These are phyloP conservation scores for Cyclocybe cylindracea DNA, from an alignment of 768 basidiomycete genomes.

Conservation along the genomic window DNA sequence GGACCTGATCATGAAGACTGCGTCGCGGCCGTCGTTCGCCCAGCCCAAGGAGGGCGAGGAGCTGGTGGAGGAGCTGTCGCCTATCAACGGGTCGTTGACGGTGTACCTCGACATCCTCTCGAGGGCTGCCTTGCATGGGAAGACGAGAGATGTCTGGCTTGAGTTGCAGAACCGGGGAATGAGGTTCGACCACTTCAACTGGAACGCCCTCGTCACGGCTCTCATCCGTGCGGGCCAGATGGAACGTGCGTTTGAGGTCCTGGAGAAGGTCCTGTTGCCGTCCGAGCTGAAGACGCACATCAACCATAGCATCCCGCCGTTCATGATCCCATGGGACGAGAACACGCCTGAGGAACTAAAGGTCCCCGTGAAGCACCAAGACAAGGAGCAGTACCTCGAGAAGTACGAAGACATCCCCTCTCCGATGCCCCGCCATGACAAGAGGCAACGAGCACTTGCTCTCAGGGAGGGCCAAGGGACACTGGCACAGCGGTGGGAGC, in stretches of 20 bases:
- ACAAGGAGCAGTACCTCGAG: no score
- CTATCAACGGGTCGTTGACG: constrained; percentile 24
- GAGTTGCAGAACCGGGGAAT: constrained; percentile 63
- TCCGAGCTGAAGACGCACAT: constrained; percentile 25
- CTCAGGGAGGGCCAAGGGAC: no score
- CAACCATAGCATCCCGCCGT: background rate
- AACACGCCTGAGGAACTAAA: background rate
- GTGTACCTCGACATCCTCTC: constrained; percentile 81
- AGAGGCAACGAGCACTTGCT: background rate
- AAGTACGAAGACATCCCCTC: no score
- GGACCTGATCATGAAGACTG: constrained; percentile 66
- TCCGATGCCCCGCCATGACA: background rate
- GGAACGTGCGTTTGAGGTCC: constrained; percentile 81
- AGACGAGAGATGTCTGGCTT: constrained; percentile 71
- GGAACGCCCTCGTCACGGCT: constrained; percentile 81
- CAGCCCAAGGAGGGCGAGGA: background rate
- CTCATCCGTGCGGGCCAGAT: constrained; percentile 79
- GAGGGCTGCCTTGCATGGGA: constrained; percentile 54
- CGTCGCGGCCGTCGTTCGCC: background rate
- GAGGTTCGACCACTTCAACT: constrained; percentile 85
- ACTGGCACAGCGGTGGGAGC: background rate
- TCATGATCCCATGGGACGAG: constrained; percentile 1
- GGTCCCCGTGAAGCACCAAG: no score
- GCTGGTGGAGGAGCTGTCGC: background rate
- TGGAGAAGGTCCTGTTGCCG: constrained; percentile 76